A percentile compares a stretch with the other conserved stretches of the same genome.
Evolutionary conservation across 2,329 filamentous ascomycete species (phyloP).

Genomic region (Phaeosphaeriaceae sp.): DNA sequence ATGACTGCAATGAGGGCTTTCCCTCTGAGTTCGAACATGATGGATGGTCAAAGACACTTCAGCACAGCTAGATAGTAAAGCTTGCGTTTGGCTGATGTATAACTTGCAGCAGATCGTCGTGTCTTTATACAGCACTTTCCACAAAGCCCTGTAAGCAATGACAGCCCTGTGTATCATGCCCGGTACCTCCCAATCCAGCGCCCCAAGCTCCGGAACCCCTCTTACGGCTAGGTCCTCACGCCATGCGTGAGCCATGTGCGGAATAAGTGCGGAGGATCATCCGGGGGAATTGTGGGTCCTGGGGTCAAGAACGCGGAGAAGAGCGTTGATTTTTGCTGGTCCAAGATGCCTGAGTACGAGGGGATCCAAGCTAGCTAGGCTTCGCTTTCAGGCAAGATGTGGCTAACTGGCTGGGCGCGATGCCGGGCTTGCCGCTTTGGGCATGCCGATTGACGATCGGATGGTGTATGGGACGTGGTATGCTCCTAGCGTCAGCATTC

Average conservation of each 20-base stretch:
- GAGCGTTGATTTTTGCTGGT: background rate
- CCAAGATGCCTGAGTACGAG: background rate
- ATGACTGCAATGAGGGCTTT: constrained; percentile 20
- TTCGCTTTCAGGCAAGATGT: background rate
- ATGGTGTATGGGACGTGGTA: background rate
- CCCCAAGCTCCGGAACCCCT: background rate
- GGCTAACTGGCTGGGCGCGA: background rate
- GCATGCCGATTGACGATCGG: background rate
- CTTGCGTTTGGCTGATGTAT: background rate
- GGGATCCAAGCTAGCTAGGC: background rate
- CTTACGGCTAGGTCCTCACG: background rate
- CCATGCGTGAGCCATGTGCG: background rate
- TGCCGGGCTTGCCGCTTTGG: background rate
- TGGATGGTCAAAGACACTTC: background rate
- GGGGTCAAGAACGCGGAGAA: constrained; percentile 13
- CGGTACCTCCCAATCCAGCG: constrained; percentile 13
- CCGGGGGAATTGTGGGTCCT: constrained; percentile 19
- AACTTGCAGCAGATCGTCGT: background rate
- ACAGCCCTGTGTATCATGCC: background rate
- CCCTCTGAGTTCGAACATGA: constrained; percentile 19
- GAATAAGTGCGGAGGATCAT: background rate
- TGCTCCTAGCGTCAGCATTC: background rate
- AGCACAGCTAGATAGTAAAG: background rate
- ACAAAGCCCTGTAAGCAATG: background rate
- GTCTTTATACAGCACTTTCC: background rate